Evolutionary conservation across 2,329 filamentous ascomycete species (phyloP).

Genomic region (Penicillium expansum): DNA sequence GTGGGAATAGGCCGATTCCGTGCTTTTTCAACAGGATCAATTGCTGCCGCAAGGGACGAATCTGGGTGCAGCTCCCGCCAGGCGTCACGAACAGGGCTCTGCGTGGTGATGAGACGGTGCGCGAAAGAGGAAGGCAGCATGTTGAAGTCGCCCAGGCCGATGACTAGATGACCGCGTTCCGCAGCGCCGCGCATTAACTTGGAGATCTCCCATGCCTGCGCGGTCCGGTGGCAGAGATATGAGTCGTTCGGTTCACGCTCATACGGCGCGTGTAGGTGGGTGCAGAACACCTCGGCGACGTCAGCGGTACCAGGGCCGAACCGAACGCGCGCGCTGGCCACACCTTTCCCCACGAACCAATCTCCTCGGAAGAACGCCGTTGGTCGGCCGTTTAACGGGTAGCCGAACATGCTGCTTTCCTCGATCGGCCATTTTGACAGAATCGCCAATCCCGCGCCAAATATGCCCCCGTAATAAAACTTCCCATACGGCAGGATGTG

Average conservation of each 20-base stretch:
- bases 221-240: slow-evolving; percentile 84
- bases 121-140: slow-evolving; percentile 86
- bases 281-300: slow-evolving; percentile 85
- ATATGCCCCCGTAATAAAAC: slow-evolving; percentile 86
- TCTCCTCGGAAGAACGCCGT: slow-evolving; percentile 93
- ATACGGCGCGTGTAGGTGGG: slow-evolving; percentile 87
- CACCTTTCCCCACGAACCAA: slow-evolving; percentile 94
- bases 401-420: slow-evolving; percentile 79
- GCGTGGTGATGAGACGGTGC: slow-evolving; percentile 75
- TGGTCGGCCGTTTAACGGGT: slow-evolving; percentile 88
- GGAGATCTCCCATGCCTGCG: slow-evolving; percentile 92
- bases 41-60: slow-evolving; percentile 72
- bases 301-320: slow-evolving; percentile 64
- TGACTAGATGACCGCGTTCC: slow-evolving; percentile 75
- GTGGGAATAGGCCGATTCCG: slow-evolving; percentile 67
- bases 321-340: slow-evolving; percentile 77
- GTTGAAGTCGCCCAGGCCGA: slow-evolving; percentile 93
- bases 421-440: slow-evolving; percentile 90
- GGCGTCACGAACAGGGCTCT: slow-evolving; percentile 73
- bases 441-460: slow-evolving; percentile 85
- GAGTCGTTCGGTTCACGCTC: slow-evolving; percentile 75
- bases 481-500: slow-evolving; percentile 82
- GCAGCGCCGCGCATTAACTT: slow-evolving; percentile 81
- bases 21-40: slow-evolving; percentile 64
- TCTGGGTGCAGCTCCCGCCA: slow-evolving; percentile 84